phyloP scores from a whole-genome alignment of 1,284 basidiomycete species.

The Schizophyllum commune region DNA sequence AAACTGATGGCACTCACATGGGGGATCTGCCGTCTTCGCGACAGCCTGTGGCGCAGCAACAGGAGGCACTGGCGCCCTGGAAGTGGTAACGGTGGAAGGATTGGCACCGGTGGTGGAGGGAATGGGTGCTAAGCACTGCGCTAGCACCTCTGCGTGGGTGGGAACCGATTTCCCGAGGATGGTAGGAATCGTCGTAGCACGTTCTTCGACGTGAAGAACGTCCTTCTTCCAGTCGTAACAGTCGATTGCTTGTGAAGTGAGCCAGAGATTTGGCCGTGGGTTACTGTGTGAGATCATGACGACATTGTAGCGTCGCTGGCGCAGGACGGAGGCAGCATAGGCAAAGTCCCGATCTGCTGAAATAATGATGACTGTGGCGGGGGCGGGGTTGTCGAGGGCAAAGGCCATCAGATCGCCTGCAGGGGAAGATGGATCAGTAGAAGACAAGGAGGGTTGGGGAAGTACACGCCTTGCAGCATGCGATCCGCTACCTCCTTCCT shows the following conservation, averaged over 20 bases:
- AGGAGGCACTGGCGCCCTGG: not conserved
- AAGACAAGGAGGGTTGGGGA: not conserved
- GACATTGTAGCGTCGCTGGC: constrained; percentile 40
- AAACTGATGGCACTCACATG: not conserved
- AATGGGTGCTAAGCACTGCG: not conserved
- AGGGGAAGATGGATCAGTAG: not conserved
- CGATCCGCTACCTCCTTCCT: constrained; percentile 46
- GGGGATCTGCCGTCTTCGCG: not conserved
- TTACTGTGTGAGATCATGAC: constrained; percentile 39
- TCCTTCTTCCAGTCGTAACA: constrained; percentile 46
- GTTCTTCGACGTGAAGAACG: constrained; percentile 19
- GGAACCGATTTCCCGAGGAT: not conserved
- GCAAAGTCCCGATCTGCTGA: constrained; percentile 54
- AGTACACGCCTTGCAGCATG: constrained; percentile 38
- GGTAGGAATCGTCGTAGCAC: not conserved
- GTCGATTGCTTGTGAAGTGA: constrained; percentile 46
- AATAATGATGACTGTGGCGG: constrained; percentile 46
- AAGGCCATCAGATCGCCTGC: constrained; percentile 47
- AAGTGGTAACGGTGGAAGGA: not conserved
- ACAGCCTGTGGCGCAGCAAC: too few species aligned
- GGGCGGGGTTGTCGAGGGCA: constrained; percentile 46
- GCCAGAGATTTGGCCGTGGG: constrained; percentile 31
- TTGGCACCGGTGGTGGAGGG: not conserved
- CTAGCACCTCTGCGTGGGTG: not conserved
- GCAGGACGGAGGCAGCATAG: constrained; percentile 45